Base-by-base conservation (phyloP, 2,329 filamentous ascomycete genomes). In the Neonectria magnoliae region DNA sequence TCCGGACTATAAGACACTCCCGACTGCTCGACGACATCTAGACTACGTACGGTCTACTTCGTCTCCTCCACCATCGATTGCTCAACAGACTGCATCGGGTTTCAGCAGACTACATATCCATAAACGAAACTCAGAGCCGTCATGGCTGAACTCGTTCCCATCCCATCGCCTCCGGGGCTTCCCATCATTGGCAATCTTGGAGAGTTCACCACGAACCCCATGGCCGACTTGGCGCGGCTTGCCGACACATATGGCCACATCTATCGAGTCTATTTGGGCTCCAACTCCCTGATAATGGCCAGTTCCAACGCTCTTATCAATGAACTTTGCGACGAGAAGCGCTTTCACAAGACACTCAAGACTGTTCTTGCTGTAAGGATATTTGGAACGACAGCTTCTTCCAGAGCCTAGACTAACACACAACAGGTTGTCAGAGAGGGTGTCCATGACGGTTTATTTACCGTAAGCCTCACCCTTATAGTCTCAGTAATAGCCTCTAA, bases 361-460 rank as follows among this genome's bases (percentile, higher is more conserved):
- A 82, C 78, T 1, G 79, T 80, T 3, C 78, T 92, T 2, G 69
- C 77, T 3, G 79, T 81, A 69, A 56, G 76, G 65, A 7, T 13
- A 25, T 4, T 10, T 5, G 29, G 51, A 68, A 14, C 68, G 29
- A 10, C 29, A 13, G 2, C 45, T 27, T 52, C 16, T n/a, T 25
- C 14, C 7, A 50, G 29, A 31, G n/a, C 11, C 27, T 16, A 44
- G 2, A 18, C 42, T 42, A 1, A 55, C n/a, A 36, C 11, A 11
- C 27, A 41, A 65, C 25, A 81, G 75, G 75, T 91, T 73, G 81
- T 93, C 36, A 81, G 90, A 67, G 84, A 88, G 63, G 88, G 85
- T 25, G 81, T 88, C 1, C 81, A 87, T 60, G 89, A 91, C 80
- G 90, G 90, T 18, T 82, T 93, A 6, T 92, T 93, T 73, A 92